A percentile compares a stretch with the other conserved stretches of the same genome.
phyloP scores from a whole-genome alignment of 441 rosid species.

The Adansonia madagascariensis region DNA sequence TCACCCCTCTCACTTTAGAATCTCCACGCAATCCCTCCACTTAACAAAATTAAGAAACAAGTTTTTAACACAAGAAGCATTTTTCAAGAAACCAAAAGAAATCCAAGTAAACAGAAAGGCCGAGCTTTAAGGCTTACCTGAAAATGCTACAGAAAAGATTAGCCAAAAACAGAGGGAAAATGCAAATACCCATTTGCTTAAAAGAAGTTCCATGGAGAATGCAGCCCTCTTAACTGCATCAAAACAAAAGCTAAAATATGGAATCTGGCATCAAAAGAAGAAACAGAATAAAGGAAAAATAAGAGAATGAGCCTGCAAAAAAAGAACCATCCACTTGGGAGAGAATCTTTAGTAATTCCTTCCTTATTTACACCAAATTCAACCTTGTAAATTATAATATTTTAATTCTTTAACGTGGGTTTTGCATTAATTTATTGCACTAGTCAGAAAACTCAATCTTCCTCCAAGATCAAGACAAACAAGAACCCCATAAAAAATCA shows the following conservation, averaged over 20 bases:
- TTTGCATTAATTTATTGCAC: conserved; percentile 19
- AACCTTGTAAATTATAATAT: conserved; percentile 43
- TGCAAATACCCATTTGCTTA: conserved; percentile 55
- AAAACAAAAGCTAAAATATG: conserved; percentile 31
- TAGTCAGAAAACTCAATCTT: conserved; percentile 2
- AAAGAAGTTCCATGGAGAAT: conserved; percentile 59
- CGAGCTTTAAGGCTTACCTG: conserved; percentile 41
- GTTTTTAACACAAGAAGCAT: conserved; percentile 10
- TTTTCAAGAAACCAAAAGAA: neutral
- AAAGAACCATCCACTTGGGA: conserved; percentile 21
- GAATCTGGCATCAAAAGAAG: conserved; percentile 34
- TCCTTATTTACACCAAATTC: conserved; percentile 59
- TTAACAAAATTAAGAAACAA: conserved; percentile 25
- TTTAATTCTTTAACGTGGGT: neutral
- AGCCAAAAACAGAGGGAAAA: conserved; percentile 49
- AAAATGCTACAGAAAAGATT: conserved; percentile 38
- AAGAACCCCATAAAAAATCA: conserved; percentile 26
- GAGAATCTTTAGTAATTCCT: conserved; percentile 44
- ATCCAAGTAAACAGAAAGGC: neutral
- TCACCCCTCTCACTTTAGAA: conserved; percentile 75
- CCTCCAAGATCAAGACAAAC: conserved; percentile 15
- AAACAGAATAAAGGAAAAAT: conserved; percentile 22
- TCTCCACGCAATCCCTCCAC: conserved; percentile 62
- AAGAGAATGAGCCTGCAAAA: conserved; percentile 15
- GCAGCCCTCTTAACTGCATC: conserved; percentile 37